Evolutionary conservation across 1,139 yeast species (phyloP), one percentile per base, ranked within the genome.

Genomic region (Yamadazyma atmosphaerica): DNA sequence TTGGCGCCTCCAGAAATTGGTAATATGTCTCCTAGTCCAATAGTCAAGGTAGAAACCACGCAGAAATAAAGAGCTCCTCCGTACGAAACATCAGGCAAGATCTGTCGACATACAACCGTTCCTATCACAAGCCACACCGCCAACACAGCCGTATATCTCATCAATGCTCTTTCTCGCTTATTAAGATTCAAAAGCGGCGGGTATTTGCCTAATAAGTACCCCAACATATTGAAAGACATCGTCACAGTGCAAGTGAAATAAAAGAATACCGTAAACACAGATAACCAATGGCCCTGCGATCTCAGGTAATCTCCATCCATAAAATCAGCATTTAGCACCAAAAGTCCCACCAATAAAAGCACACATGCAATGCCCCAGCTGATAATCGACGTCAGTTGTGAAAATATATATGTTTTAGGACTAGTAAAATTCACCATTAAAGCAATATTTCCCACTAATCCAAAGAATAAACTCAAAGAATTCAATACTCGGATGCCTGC

Each of bases 241-340:
- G 82, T 56, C 0, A 68, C 19, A 4, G 81, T 72, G 46, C 89
- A 83, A 3, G 61, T 33, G 42, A 77, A 72, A 57, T 88, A 87
- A 23, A 85, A 58, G 2, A 70, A 64, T 3, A 79, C 71, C 0
- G 95, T 84, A 45, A 83, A 65, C 1, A 77, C 75, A 0, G 88
- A 95, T 56, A 73, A 83, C 87, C 89, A 88, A 52, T 76, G 88
- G 1, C 94, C 95, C 47, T 79, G 83, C 0, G 87, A 72, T 3
- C 68, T 57, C 1, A 21, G 22, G 41, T 57, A 62, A 10, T 40
- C 24, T 11, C 40, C 37, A 13, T 49, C 51, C 32, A 42, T 43
- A 29, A 51, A 51, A 6, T 45, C 41, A 26, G 32, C 47, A 51
- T 54, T 64, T 36, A 56, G 59, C 32, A 60, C 52, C 43, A 79